phyloP scores from a whole-genome alignment of 176 grass and related monocot genomes.

The Bonia amplexicaulis region DNA sequence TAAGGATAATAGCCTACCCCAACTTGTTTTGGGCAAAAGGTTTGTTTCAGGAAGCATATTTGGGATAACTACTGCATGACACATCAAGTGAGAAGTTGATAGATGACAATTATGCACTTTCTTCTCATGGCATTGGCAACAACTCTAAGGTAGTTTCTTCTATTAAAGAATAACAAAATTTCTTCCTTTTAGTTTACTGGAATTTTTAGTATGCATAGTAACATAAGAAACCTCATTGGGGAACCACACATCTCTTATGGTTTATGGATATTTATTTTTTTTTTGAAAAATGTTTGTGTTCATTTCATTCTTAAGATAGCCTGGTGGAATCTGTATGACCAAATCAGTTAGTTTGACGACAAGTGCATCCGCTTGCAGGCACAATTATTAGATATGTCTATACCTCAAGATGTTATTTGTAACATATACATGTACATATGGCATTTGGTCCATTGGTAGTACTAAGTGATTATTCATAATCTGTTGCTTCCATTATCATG shows the following conservation, averaged over 20 bases:
- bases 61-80: constrained; percentile 81
- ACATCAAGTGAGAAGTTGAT: constrained; percentile 66
- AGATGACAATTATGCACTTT: constrained; percentile 67
- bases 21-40: too few species aligned
- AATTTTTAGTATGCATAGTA: background rate
- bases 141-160: constrained; percentile 69
- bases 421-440: too few species aligned
- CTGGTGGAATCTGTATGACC: background rate
- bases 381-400: too few species aligned
- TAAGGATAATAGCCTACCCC: background rate
- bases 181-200: background rate
- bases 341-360: background rate
- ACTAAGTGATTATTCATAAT: background rate
- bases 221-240: background rate
- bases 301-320: background rate
- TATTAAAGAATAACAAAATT: background rate
- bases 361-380: background rate
- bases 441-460: background rate
- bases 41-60: constrained; percentile 70
- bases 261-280: background rate
- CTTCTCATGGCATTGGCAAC: constrained; percentile 46
- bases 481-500: background rate
- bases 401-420: too few species aligned
- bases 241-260: background rate
- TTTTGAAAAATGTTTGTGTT: background rate